Evolutionary conservation across 1,139 yeast genomes (phyloP).

Genomic region (Lodderomyces theae): DNA sequence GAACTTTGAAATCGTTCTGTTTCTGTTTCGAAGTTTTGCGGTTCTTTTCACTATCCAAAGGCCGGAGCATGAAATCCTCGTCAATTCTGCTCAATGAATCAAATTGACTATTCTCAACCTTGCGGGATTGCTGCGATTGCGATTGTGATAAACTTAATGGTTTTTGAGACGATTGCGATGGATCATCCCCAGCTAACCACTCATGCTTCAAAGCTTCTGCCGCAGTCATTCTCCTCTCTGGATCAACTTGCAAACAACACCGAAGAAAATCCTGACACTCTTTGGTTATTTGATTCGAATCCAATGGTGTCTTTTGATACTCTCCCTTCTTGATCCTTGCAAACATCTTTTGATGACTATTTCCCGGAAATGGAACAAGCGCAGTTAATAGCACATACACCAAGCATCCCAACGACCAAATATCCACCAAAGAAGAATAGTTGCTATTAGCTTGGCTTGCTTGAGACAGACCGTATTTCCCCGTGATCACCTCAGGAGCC

Average conservation of each 20-base stretch:
- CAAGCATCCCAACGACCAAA: conserved; percentile 89
- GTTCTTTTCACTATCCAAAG: conserved; percentile 32
- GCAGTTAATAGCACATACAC: conserved; percentile 88
- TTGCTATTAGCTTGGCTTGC: conserved; percentile 21
- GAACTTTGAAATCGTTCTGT: conserved; percentile 40
- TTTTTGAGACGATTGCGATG: conserved; percentile 19
- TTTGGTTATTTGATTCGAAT: conserved; percentile 60
- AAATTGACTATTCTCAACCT: conserved; percentile 49
- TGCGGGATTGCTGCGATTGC: conserved; percentile 60
- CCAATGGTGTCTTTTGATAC: conserved; percentile 76
- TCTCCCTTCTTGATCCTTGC: conserved; percentile 73
- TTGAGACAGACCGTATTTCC: conserved; percentile 50
- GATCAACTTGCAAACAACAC: conserved; percentile 70
- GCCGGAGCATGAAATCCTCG: conserved; percentile 45
- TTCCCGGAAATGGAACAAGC: conserved; percentile 90
- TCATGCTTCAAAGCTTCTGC: conserved; percentile 67
- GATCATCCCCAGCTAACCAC: conserved; percentile 50
- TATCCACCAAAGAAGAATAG: conserved; percentile 86
- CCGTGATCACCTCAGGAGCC: conserved; percentile 91
- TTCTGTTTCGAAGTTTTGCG: conserved; percentile 20
- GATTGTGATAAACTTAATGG: conserved; percentile 68
- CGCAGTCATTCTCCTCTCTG: conserved; percentile 67
- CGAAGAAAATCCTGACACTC: conserved; percentile 69
- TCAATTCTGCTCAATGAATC: conserved; percentile 44
- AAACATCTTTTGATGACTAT: conserved; percentile 83